phyloP scores from a whole-genome alignment of 2,329 filamentous ascomycete species.

The Sporothrix inflata region DNA sequence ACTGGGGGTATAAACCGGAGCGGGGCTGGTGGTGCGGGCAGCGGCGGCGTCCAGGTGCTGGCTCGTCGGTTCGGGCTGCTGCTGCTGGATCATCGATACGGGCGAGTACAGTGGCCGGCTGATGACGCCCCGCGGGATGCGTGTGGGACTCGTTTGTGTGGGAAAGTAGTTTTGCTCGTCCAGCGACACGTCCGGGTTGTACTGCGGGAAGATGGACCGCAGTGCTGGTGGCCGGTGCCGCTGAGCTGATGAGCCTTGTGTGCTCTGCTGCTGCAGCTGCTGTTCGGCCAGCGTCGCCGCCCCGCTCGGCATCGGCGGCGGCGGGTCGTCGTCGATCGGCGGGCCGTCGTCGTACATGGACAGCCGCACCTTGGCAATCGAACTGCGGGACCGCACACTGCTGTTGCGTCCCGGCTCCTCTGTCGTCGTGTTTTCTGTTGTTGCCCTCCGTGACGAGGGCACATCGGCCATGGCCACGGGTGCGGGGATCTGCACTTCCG shows the following conservation, averaged over 20 bases:
- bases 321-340: conserved; percentile 31
- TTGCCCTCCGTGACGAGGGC: neutral
- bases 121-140: conserved; percentile 66
- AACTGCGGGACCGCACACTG: conserved; percentile 57
- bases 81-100: conserved; percentile 33
- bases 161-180: conserved; percentile 72
- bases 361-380: conserved; percentile 60
- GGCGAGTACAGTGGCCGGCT: conserved; percentile 66
- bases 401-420: conserved; percentile 52
- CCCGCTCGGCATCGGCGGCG: conserved; percentile 30
- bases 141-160: conserved; percentile 64
- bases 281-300: conserved; percentile 26
- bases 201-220: conserved; percentile 75
- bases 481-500: conserved; percentile 44
- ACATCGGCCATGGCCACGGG: conserved; percentile 44
- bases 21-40: neutral
- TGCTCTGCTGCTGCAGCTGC: conserved; percentile 23
- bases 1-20: neutral
- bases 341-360: conserved; percentile 36
- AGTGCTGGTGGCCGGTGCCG: conserved; percentile 50
- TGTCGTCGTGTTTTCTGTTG: conserved; percentile 35
- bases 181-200: conserved; percentile 68
- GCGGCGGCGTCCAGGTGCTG: neutral
- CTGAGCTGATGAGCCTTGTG: conserved; percentile 21
- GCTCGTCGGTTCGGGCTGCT: conserved; percentile 31